A percentile compares a stretch with the other conserved stretches of the same genome.
Evolutionary conservation across 2,329 filamentous ascomycete species (phyloP).

Genomic region (Venturia carpophila): DNA sequence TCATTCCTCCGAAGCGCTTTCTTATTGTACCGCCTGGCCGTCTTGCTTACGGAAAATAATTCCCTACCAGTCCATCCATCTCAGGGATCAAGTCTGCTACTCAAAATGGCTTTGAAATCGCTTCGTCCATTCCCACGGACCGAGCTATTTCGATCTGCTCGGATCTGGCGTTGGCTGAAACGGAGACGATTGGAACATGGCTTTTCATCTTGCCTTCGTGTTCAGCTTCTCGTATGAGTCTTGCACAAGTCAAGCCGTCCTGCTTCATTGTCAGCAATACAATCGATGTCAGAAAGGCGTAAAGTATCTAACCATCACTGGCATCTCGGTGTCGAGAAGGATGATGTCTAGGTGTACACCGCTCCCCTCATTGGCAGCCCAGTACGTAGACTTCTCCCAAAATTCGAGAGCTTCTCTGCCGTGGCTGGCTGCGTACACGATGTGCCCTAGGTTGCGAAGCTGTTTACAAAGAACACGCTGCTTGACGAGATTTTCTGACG

Average conservation of each 20-base stretch:
- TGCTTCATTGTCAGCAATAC: not conserved
- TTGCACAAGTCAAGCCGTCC: constrained; percentile 18
- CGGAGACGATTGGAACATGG: constrained; percentile 18
- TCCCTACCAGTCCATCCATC: constrained; percentile 21
- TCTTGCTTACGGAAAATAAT: not conserved
- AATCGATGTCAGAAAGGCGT: not conserved
- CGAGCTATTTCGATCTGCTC: constrained; percentile 16
- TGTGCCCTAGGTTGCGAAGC: constrained; percentile 10
- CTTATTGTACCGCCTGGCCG: not conserved
- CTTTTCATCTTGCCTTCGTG: not conserved
- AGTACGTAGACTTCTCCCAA: constrained; percentile 13
- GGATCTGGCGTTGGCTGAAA: constrained; percentile 18
- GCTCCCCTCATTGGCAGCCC: not conserved
- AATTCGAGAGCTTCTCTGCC: constrained; percentile 19
- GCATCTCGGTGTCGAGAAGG: constrained; percentile 19
- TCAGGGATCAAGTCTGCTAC: constrained; percentile 28
- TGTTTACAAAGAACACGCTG: constrained; percentile 18
- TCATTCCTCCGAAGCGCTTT: not conserved
- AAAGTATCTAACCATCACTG: constrained; percentile 13
- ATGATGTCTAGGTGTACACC: constrained; percentile 12
- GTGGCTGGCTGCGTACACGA: constrained; percentile 17
- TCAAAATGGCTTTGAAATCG: constrained; percentile 29
- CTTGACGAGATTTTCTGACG: constrained; percentile 19
- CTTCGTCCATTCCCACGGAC: constrained; percentile 19
- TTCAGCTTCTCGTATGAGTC: constrained; percentile 17